phyloP scores from a whole-genome alignment of 306 rosid genomes.

The Trifolium fragiferum region DNA sequence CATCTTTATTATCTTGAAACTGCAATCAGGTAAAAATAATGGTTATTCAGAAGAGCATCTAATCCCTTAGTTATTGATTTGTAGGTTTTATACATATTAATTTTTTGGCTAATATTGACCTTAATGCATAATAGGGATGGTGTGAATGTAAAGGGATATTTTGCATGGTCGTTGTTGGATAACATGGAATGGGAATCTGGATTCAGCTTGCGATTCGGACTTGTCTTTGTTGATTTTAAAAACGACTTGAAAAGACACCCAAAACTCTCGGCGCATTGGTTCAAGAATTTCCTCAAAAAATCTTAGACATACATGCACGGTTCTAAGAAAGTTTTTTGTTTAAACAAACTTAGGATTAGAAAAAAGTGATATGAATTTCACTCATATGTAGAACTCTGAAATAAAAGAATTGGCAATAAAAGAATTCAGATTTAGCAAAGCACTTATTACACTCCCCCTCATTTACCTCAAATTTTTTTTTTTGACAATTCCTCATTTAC shows the following conservation, averaged over 20 bases:
- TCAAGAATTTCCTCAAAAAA: constrained; percentile 53
- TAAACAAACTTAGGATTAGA: neutral
- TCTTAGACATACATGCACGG: neutral
- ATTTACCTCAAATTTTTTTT: too few species aligned
- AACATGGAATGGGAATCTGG: constrained; percentile 59
- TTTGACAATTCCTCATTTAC: too few species aligned
- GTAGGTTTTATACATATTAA: neutral
- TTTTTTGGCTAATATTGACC: neutral
- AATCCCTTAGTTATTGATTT: neutral
- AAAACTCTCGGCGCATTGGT: constrained; percentile 60
- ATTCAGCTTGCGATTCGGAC: constrained; percentile 53
- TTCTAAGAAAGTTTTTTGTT: neutral
- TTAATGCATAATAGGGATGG: constrained; percentile 35
- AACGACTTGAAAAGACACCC: constrained; percentile 53
- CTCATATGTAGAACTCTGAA: neutral
- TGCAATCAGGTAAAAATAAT: constrained; percentile 58
- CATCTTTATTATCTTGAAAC: constrained; percentile 58
- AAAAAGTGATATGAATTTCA: neutral
- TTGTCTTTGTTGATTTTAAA: constrained; percentile 54
- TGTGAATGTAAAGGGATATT: constrained; percentile 60
- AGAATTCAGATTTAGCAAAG: neutral
- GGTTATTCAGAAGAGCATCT: neutral
- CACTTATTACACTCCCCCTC: too few species aligned
- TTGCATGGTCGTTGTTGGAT: constrained; percentile 65
- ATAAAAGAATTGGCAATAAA: neutral